Base-by-base conservation (phyloP, 108 stramenopile genomes). In the Fragilaria crotonensis region DNA sequence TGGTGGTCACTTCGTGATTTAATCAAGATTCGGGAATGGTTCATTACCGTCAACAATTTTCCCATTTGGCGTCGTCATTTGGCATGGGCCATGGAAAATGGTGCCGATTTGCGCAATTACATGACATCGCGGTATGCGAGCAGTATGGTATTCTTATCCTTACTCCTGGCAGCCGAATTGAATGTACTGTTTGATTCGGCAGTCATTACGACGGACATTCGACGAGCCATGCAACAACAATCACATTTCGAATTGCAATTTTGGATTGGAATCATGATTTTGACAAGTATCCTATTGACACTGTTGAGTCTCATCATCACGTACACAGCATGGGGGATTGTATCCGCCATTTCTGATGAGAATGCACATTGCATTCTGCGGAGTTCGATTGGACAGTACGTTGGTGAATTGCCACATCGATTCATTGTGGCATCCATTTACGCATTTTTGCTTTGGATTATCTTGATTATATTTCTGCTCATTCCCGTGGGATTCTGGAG, bases 321-420 rank as follows among this genome's bases (percentile, higher is more conserved):
- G n/a, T 78, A 74, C 55, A 78, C 81, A 2, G 59, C 71, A 0
- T 82, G 81, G 81, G 68, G 72, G 3, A 73, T 77, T 55, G 59
- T 82, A 20, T 45, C 48, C 28, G 57, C 76, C 30, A 65, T 82
- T 28, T 72, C 71, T 0, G 74, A 78, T 45, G 53, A 51, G 5
- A 82, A 82, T 54, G 32, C 69, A 7, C 81, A 78, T 62, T 52
- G 54, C 48, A n/a, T 82, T 0, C 22, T 77, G 26, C 54, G 81
- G 26, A 66, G 63, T 28, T 66, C 66, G 26, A 72, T 78, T 27
- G 81, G 81, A 17, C 74, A 77, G 44, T 76, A 76, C 55, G 67
- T 75, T 18, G 73, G 55, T 14, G 47, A 46, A n/a, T 25, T 82
- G 29, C 76, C 81, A 7, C 59, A 60, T 25, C 45, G 61, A n/a